Conservation (phyloP, 371 early-diverging fungal species). For the Rhizomucor pusillus region DNA sequence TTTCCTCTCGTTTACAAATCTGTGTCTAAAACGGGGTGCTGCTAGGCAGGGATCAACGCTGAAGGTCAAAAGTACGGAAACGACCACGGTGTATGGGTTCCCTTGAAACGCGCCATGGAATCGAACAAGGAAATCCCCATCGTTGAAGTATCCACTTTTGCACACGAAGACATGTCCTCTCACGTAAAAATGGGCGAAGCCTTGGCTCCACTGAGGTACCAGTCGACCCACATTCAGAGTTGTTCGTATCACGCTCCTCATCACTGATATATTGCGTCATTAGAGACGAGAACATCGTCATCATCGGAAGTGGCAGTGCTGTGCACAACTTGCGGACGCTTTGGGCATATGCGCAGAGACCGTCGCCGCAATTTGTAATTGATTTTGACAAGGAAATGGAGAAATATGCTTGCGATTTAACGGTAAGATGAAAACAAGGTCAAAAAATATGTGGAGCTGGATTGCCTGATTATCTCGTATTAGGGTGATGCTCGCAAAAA, state of each 20-base stretch:
- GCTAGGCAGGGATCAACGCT: slow-evolving; percentile 39
- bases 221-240: too few species aligned
- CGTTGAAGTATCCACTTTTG: slow-evolving; percentile 48
- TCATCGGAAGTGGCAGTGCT: slow-evolving; percentile 58
- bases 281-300: slow-evolving; percentile 49
- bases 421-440: slow-evolving; percentile 10
- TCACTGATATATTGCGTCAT: too few species aligned
- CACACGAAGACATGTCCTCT: slow-evolving; percentile 23
- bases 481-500: slow-evolving; percentile 25
- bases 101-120: slow-evolving; percentile 46
- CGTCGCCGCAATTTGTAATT: slow-evolving; percentile 21
- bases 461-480: too few species aligned
- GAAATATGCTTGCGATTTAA: slow-evolving; percentile 3
- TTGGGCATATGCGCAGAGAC: slow-evolving; percentile 21
- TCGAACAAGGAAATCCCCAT: slow-evolving; percentile 51
- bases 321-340: slow-evolving; percentile 56
- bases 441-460: too few species aligned
- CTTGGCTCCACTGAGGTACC: slow-evolving; percentile 26
- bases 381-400: slow-evolving; percentile 26
- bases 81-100: slow-evolving; percentile 65
- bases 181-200: slow-evolving; percentile 29
- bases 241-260: too few species aligned
- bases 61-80: slow-evolving; percentile 45
- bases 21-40: not conserved
- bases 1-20: too few species aligned